Evolutionary conservation across 768 basidiomycete species (phyloP).

Genomic region (Agaricus sinodeliciosus): DNA sequence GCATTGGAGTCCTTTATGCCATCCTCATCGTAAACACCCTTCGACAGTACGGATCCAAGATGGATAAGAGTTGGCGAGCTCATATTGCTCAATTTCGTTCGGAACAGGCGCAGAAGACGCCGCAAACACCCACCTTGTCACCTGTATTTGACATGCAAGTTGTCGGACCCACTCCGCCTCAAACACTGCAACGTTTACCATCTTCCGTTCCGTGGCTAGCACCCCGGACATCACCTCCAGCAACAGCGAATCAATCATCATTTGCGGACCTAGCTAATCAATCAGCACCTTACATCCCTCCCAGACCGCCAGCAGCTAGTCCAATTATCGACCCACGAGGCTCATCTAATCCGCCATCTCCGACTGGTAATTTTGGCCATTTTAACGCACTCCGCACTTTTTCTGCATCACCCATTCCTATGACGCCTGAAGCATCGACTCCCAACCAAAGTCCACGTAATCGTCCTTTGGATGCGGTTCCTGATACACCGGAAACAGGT

Average conservation of each 20-base stretch:
- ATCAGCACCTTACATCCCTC: background rate
- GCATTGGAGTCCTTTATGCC: constrained; percentile 49
- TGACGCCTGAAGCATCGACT: background rate
- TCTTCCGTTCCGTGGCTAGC: background rate
- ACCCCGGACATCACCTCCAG: no score
- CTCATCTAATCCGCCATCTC: background rate
- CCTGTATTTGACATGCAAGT: background rate
- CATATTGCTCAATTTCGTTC: constrained; percentile 14
- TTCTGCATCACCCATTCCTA: no score
- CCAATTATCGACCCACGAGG: background rate
- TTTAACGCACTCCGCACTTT: background rate
- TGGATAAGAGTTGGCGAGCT: constrained; percentile 22
- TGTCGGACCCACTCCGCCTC: background rate
- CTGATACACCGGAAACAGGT: background rate
- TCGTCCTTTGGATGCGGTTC: no score
- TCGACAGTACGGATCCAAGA: constrained; percentile 37
- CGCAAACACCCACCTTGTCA: background rate
- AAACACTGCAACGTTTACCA: background rate
- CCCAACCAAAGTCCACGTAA: background rate
- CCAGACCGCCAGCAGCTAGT: background rate
- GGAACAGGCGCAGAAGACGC: background rate
- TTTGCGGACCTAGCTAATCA: no score
- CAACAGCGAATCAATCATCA: no score
- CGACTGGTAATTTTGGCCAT: background rate
- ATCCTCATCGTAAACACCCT: constrained; percentile 45